These are phyloP conservation scores for Phlebopus sp. DNA, from an alignment of 1,284 basidiomycete species.

Conservation along the genomic window DNA sequence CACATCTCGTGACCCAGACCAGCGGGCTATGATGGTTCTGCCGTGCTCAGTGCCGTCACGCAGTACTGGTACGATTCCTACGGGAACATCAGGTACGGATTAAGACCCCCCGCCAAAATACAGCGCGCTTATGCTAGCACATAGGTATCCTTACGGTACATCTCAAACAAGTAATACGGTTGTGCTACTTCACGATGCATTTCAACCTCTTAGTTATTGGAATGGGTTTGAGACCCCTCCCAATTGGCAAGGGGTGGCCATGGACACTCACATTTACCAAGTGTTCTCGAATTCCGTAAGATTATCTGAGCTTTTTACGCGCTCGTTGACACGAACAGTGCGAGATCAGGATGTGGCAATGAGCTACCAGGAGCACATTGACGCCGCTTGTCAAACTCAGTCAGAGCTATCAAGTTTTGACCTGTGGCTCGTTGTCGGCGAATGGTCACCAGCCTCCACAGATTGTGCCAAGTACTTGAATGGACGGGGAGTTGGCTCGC, in stretches of 20 bases:
- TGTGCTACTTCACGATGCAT: slow-evolving; percentile 81
- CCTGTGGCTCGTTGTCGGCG: slow-evolving; percentile 78
- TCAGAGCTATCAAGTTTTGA: slow-evolving; percentile 51
- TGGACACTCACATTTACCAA: slow-evolving; percentile 85
- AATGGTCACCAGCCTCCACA: slow-evolving; percentile 81
- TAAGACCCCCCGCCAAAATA: not conserved
- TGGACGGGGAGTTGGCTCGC: slow-evolving; percentile 64
- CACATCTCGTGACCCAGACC: slow-evolving; percentile 49
- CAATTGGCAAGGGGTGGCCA: slow-evolving; percentile 62
- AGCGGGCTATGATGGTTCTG: slow-evolving; percentile 62
- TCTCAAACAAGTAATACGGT: slow-evolving; percentile 58
- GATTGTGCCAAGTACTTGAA: slow-evolving; percentile 86
- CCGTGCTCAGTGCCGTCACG: slow-evolving; percentile 52
- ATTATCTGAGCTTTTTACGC: slow-evolving; percentile 1
- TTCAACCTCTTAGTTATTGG: slow-evolving; percentile 79
- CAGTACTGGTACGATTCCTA: slow-evolving; percentile 79
- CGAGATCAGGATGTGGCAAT: slow-evolving; percentile 47
- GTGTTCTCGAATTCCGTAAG: slow-evolving; percentile 67
- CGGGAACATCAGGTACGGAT: slow-evolving; percentile 64
- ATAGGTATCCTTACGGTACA: slow-evolving; percentile 58
- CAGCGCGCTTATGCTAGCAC: slow-evolving; percentile 2
- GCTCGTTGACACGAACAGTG: not conserved
- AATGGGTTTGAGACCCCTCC: slow-evolving; percentile 62
- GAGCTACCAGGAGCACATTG: slow-evolving; percentile 61
- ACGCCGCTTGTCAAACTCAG: slow-evolving; percentile 55